Conservation (phyloP, 441 rosid genomes). For the Hura crepitans region DNA sequence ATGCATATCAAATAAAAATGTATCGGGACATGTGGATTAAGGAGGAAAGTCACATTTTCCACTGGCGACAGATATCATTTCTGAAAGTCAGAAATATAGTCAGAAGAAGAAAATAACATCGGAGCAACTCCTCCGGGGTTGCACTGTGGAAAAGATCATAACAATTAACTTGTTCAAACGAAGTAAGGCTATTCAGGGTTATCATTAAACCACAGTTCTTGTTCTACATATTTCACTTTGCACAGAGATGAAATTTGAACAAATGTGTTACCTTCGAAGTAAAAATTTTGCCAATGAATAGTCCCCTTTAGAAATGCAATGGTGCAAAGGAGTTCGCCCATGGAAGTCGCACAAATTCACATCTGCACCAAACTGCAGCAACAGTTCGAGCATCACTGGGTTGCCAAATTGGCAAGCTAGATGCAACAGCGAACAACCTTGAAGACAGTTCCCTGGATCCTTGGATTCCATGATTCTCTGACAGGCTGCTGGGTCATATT, state of each 20-base stretch:
- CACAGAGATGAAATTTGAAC: background rate
- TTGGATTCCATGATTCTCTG: constrained; percentile 53
- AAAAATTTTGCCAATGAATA: constrained; percentile 67
- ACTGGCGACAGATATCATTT: no score
- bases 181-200: background rate
- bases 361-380: constrained; percentile 81
- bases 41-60: no score
- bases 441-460: constrained; percentile 66
- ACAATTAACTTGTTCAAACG: background rate
- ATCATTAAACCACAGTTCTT: background rate
- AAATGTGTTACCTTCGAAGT: constrained; percentile 58
- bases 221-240: background rate
- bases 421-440: constrained; percentile 83
- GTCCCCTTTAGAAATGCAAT: constrained; percentile 58
- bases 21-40: no score
- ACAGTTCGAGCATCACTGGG: constrained; percentile 68
- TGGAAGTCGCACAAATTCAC: constrained; percentile 65
- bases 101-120: background rate
- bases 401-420: constrained; percentile 63
- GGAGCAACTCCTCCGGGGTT: background rate
- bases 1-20: no score
- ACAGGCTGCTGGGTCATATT: constrained; percentile 51
- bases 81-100: background rate
- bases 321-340: constrained; percentile 84
- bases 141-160: background rate